Evolutionary conservation across 768 basidiomycete genomes (phyloP), one percentile per base, ranked within the genome.

Genomic region (Cubamyces sp.): DNA sequence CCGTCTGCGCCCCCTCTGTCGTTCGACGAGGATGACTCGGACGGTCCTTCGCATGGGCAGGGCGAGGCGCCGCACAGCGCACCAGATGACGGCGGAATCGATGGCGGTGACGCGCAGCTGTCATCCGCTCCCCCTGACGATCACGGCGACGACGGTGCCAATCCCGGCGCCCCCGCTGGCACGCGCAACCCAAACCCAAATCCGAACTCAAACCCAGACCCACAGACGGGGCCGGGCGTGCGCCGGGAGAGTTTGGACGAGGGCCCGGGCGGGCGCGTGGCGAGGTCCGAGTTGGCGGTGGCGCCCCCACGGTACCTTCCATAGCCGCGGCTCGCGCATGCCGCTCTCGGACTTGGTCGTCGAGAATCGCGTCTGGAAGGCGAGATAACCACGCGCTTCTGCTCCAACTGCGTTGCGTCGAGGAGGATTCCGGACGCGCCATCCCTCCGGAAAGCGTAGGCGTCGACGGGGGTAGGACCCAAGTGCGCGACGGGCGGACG

Each of bases 221-320:
- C 42, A 14, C 15, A 26, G 18, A 3, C 23, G 39, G 19, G 48
- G 8, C 18, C 23, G 34, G 34, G 11, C 11, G 34, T 34, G 34
- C 34, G 6, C 34, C 34, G 34, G 34, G 34, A 34, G 34, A 9
- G 34, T 34, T 34, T 34, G 34, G 34, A 34, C 48, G 48, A 49
- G 48, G 15, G 40, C 28, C 16, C n/a, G 7, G n/a, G n/a, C 51
- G 28, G 16, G 26, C 55, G 55, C 30, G n/a, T 6, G 47, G 37
- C 21, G 39, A 41, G 21, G n/a, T 19, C 25, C 60, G 53, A 52
- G 23, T 2, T 46, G 30, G 23, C 52, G 23, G 12, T 45, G 30
- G 18, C 52, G n/a, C 62, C 62, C 25, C 62, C 62, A 30, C 46
- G 25, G 41, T 64, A 64, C 57, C 53, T 64, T 23, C 62, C 62